Base-by-base conservation (phyloP, 1,284 basidiomycete species). In the Amylostereum chailletii region DNA sequence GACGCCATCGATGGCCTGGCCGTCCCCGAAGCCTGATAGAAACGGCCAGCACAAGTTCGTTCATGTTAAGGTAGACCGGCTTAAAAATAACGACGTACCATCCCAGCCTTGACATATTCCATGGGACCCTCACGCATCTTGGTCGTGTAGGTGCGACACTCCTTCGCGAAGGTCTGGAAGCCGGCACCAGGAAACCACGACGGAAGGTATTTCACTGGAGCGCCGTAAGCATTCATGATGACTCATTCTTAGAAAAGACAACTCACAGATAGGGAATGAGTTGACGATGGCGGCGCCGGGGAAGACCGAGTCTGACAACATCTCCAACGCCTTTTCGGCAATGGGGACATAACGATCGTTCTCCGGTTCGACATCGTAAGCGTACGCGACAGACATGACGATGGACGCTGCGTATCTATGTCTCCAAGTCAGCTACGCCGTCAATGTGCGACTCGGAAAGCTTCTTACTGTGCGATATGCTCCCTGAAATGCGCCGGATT, bases 271-370 rank as follows among this genome's bases (percentile, higher is more conserved):
- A 1, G 60, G 60, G 7, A 62, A 34, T 8, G 58, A 39, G 47
- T 62, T 59, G 27, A 63, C 59, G 19, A 19, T 19, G 19, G 19
- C 19, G 19, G 19, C 19, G 19, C 19, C 19, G 19, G 19, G 19
- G 19, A 19, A 19, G 19, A 19, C 19, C 19, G 19, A 51, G 5
- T 49, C 51, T 1, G 52, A 36, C 7, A 60, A 51, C 3, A 52
- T 51, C 9, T 53, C 51, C 3, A 58, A 48, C 3, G 58, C 58
- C n/a, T 56, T 53, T 43, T 63, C 62, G 2, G 60, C 61, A 1
- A 51, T 57, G 34, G 42, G 45, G 9, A 63, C 52, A 50, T 58
- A 62, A 2, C 57, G 60, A 42, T 64, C 60, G 27, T 57, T 46
- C 6, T 55, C 43, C 6, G 50, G 49, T 51, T 56, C 42, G 5